phyloP scores from a whole-genome alignment of 306 rosid species.

The Trifolium fragiferum region DNA sequence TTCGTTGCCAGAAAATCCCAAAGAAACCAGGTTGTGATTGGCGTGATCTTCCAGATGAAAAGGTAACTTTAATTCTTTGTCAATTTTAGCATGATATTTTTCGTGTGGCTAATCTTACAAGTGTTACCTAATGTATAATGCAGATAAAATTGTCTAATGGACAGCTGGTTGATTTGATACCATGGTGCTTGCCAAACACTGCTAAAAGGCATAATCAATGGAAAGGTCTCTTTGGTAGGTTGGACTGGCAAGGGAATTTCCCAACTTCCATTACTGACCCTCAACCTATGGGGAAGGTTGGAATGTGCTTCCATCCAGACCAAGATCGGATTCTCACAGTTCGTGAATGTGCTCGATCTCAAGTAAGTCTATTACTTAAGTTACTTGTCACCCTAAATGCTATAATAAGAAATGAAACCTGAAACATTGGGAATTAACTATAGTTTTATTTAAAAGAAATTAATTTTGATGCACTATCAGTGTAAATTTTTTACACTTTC shows the following conservation, averaged over 20 bases:
- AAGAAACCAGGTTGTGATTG: constrained; percentile 96
- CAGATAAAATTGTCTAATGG: constrained; percentile 78
- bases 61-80: constrained; percentile 53
- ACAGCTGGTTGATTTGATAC: constrained; percentile 84
- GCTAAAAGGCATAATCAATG: constrained; percentile 98
- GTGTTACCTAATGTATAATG: constrained; percentile 39
- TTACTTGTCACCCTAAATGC: constrained; percentile 5
- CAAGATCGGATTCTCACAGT: constrained; percentile 95
- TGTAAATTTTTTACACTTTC: no score
- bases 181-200: constrained; percentile 99
- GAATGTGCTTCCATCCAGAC: constrained; percentile 98
- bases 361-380: constrained; percentile 58
- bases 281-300: constrained; percentile 99
- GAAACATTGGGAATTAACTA: background rate
- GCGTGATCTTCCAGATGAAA: constrained; percentile 92
- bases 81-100: background rate
- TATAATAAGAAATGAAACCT: constrained; percentile 28
- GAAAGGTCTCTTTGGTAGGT: constrained; percentile 95
- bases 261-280: constrained; percentile 98
- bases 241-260: constrained; percentile 97
- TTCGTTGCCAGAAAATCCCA: constrained; percentile 86
- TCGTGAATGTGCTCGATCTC: constrained; percentile 96
- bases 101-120: constrained; percentile 16
- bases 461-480: no score
- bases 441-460: background rate